phyloP scores from a whole-genome alignment of 805 yeast genomes.

The Metschnikowia matae region DNA sequence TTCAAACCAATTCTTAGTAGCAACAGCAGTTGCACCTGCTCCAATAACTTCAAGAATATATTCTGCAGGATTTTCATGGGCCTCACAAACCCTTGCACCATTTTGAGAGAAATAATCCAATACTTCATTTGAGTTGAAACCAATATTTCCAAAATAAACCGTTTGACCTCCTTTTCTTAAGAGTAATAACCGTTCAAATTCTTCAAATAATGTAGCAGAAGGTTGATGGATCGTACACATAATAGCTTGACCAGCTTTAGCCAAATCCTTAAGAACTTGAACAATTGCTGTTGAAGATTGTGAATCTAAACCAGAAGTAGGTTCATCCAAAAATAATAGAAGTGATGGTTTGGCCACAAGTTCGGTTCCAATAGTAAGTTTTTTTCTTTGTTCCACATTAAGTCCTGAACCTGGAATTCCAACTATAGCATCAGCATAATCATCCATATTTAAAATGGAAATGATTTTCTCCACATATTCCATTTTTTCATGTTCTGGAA shows the following conservation, averaged over 20 bases:
- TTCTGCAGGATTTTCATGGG: conserved; percentile 13
- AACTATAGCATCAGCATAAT: conserved; percentile 49
- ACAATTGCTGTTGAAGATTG: conserved; percentile 55
- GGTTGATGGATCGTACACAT: conserved; percentile 55
- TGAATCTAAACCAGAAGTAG: conserved; percentile 33
- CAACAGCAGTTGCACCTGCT: conserved; percentile 10
- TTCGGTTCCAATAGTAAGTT: conserved; percentile 52
- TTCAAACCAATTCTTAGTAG: conserved; percentile 9
- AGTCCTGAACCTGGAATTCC: conserved; percentile 45
- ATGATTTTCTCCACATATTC: conserved; percentile 50
- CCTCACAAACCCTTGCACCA: conserved; percentile 7
- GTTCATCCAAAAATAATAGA: conserved; percentile 44
- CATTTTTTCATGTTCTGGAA: conserved; percentile 40
- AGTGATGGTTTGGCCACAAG: conserved; percentile 51
- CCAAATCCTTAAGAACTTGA: conserved; percentile 45
- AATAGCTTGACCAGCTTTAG: conserved; percentile 50
- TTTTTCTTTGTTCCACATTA: conserved; percentile 52
- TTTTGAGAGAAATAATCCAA: conserved; percentile 10
- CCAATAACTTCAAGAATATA: conserved; percentile 14
- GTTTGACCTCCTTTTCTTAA: conserved; percentile 14
- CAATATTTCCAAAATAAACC: conserved; percentile 13
- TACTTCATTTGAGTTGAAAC: conserved; percentile 6
- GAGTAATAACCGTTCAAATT: conserved; percentile 64
- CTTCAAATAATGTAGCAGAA: conserved; percentile 39
- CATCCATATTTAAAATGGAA: conserved; percentile 45